Evolutionary conservation across 1,139 yeast genomes (phyloP).

Genomic region (Debaryomyces coudertii): DNA sequence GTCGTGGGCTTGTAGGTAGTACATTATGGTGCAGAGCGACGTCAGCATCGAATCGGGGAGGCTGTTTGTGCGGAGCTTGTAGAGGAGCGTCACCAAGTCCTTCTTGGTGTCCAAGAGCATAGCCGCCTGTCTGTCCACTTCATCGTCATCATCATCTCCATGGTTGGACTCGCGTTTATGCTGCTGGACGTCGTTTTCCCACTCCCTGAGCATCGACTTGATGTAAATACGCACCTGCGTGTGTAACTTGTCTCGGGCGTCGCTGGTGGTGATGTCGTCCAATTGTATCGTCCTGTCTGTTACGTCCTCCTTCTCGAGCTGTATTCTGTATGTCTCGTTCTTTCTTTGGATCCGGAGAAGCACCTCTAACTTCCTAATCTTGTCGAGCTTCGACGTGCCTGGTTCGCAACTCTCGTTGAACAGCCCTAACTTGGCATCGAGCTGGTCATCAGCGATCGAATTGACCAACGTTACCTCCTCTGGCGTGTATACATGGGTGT

Average conservation of each 20-base stretch:
- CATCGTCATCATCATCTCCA: constrained; percentile 6
- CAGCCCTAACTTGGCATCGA: constrained; percentile 25
- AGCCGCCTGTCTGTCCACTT: constrained; percentile 11
- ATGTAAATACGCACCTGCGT: constrained; percentile 52
- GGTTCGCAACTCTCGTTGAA: constrained; percentile 23
- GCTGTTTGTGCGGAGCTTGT: constrained; percentile 53
- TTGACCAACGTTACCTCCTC: constrained; percentile 12
- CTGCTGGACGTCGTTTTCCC: constrained; percentile 36
- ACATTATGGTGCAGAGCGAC: constrained; percentile 62
- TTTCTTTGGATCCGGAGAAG: constrained; percentile 21
- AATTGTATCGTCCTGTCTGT: constrained; percentile 31
- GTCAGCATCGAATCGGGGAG: constrained; percentile 50
- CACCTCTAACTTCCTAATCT: constrained; percentile 29
- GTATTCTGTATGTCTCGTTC: constrained; percentile 20
- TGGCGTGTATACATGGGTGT: background rate
- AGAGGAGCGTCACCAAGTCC: constrained; percentile 62
- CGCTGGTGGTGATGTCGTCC: constrained; percentile 37
- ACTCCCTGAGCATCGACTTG: constrained; percentile 46
- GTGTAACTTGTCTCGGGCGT: constrained; percentile 33
- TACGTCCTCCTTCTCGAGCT: constrained; percentile 24
- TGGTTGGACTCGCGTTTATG: no score
- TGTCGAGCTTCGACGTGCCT: constrained; percentile 25
- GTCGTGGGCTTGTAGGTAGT: constrained; percentile 58
- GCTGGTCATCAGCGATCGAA: constrained; percentile 24
- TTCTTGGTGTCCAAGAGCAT: constrained; percentile 58